phyloP scores from a whole-genome alignment of 176 grass and related monocot genomes.

The Carex cristatella region DNA sequence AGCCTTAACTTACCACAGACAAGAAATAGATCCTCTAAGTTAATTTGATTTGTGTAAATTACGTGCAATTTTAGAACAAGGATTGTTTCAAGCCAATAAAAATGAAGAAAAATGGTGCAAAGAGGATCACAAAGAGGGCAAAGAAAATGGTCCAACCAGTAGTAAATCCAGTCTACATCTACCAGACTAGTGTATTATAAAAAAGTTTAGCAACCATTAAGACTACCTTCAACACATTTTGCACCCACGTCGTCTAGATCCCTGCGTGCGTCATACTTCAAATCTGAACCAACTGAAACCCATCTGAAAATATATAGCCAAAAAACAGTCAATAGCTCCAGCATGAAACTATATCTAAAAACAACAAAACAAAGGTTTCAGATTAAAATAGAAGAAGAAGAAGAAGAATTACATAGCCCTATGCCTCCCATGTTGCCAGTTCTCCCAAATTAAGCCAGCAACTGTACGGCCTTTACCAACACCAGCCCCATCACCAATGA shows the following conservation, averaged over 20 bases:
- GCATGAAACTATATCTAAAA: not conserved
- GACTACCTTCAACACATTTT: slow-evolving; percentile 72
- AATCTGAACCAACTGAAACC: slow-evolving; percentile 92
- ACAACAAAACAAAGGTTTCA: not conserved
- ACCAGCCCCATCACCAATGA: slow-evolving; percentile 96
- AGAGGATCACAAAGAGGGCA: not conserved
- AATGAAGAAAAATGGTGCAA: not conserved
- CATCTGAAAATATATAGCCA: slow-evolving; percentile 50
- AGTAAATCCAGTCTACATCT: not conserved
- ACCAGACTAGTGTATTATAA: not conserved
- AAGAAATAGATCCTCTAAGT: not conserved
- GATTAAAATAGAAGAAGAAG: slow-evolving; percentile 5
- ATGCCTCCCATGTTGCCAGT: slow-evolving; percentile 88
- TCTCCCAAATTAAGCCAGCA: slow-evolving; percentile 98
- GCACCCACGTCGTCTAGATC: slow-evolving; percentile 99
- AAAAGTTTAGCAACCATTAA: not conserved
- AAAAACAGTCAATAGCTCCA: slow-evolving; percentile 4
- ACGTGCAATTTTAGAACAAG: not conserved
- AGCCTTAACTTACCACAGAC: not conserved
- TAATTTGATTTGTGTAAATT: not conserved
- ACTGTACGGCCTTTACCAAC: slow-evolving; percentile 98
- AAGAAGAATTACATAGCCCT: slow-evolving; percentile 77
- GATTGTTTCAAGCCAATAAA: not conserved
- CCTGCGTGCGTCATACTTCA: slow-evolving; percentile 92
- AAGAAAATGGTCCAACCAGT: slow-evolving; percentile 2